Conservation (phyloP, 768 basidiomycete species). For the Fibroporia radiculosa region DNA sequence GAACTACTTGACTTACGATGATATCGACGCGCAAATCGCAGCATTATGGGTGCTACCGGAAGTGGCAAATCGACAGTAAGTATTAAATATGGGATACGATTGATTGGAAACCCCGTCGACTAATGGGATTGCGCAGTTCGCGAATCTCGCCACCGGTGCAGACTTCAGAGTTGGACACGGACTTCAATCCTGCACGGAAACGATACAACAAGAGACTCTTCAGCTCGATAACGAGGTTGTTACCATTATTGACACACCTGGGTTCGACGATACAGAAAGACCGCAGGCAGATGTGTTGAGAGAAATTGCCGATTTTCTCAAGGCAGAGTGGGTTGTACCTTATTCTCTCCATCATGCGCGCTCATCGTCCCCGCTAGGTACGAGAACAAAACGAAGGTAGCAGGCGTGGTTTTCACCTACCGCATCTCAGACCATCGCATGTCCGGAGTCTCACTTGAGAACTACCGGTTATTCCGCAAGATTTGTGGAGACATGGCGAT, state of each 20-base stretch:
- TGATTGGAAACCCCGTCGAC: too few relatives aligned
- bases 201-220: slow-evolving; percentile 9
- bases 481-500: slow-evolving; percentile 27
- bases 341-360: background rate
- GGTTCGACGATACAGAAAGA: slow-evolving; percentile 15
- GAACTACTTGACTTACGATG: too few relatives aligned
- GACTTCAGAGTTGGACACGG: slow-evolving; percentile 10
- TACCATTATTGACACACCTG: slow-evolving; percentile 17
- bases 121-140: slow-evolving; percentile 14
- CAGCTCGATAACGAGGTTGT: slow-evolving; percentile 11
- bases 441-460: slow-evolving; percentile 22
- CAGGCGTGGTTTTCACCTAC: slow-evolving; percentile 28
- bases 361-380: slow-evolving; percentile 7
- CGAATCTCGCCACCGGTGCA: slow-evolving; percentile 14
- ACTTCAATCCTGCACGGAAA: slow-evolving; percentile 14
- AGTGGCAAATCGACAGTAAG: background rate
- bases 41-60: slow-evolving; percentile 1
- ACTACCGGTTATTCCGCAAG: slow-evolving; percentile 26
- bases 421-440: slow-evolving; percentile 29
- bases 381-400: slow-evolving; percentile 9
- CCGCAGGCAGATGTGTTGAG: slow-evolving; percentile 13
- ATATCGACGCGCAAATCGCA: background rate
- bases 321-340: slow-evolving; percentile 4
- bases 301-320: slow-evolving; percentile 6
- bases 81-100: slow-evolving; percentile 11